Conservation (phyloP, 805 yeast species). For the Myxozyma vanderwaltii region DNA sequence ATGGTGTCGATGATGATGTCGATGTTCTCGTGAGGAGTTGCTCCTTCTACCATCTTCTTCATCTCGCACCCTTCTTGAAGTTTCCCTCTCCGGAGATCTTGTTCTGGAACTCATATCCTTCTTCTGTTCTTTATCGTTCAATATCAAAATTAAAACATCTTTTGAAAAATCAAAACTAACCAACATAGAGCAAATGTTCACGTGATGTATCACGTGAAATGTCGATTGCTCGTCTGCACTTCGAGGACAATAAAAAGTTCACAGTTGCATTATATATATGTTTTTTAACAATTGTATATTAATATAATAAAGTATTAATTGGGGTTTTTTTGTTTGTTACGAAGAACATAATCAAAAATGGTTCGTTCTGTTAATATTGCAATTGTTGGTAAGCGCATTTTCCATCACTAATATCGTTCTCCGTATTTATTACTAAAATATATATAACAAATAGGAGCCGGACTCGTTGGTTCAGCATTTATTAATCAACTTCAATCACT, state of each 20-base stretch:
- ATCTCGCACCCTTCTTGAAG: neutral
- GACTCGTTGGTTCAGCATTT: slow-evolving; percentile 94
- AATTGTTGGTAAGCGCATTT: slow-evolving; percentile 54
- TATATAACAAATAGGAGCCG: slow-evolving; percentile 65
- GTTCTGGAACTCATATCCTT: neutral
- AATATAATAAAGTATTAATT: too few species aligned
- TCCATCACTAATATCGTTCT: slow-evolving; percentile 11
- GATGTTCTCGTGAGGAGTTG: neutral
- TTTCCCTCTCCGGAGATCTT: neutral
- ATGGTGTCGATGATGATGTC: slow-evolving; percentile 1
- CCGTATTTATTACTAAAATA: neutral
- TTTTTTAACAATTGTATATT: too few species aligned
- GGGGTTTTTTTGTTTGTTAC: too few species aligned
- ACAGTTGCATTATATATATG: too few species aligned
- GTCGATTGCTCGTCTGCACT: too few species aligned
- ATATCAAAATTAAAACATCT: neutral
- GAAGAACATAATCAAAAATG: slow-evolving; percentile 42
- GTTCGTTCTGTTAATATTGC: slow-evolving; percentile 65
- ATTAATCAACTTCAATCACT: slow-evolving; percentile 57
- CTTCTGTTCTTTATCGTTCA: neutral
- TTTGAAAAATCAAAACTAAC: neutral
- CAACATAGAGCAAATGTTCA: neutral
- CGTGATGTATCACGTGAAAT: neutral
- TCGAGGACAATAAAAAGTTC: too few species aligned
- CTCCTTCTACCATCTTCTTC: neutral